Conservation (phyloP, 225 moss, liverwort and hornwort species). For the Ulota crispa region DNA sequence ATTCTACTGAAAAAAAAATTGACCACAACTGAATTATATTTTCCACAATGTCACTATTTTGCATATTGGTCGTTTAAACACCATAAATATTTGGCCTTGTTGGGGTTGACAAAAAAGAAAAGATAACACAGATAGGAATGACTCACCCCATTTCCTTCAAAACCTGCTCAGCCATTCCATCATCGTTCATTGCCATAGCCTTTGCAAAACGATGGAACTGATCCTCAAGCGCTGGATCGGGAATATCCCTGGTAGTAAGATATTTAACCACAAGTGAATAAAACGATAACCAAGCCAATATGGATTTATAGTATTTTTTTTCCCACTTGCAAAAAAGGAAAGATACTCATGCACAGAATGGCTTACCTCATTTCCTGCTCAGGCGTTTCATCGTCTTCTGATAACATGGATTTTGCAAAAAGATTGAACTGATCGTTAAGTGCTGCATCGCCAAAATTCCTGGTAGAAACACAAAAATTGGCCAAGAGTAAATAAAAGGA, state of each 20-base stretch:
- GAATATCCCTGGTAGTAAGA: constrained; percentile 44
- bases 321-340: neutral
- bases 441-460: constrained; percentile 37
- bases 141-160: constrained; percentile 85
- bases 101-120: neutral
- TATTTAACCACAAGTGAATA: constrained; percentile 15
- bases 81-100: neutral
- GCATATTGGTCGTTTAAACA: neutral
- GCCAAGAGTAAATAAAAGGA: neutral
- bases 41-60: neutral
- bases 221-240: constrained; percentile 63
- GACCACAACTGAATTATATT: neutral
- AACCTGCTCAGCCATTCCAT: constrained; percentile 69
- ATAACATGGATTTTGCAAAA: constrained; percentile 64
- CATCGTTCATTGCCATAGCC: constrained; percentile 70
- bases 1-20: neutral
- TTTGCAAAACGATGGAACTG: constrained; percentile 83
- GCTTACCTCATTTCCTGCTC: constrained; percentile 74
- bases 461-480: constrained; percentile 26
- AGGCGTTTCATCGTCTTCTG: constrained; percentile 62
- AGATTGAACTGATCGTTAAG: constrained; percentile 82
- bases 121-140: neutral
- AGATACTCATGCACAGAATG: neutral
- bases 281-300: neutral
- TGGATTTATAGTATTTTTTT: neutral